Conservation (phyloP, 2,329 filamentous ascomycete species). For the Kalaharituber pfeilii region DNA sequence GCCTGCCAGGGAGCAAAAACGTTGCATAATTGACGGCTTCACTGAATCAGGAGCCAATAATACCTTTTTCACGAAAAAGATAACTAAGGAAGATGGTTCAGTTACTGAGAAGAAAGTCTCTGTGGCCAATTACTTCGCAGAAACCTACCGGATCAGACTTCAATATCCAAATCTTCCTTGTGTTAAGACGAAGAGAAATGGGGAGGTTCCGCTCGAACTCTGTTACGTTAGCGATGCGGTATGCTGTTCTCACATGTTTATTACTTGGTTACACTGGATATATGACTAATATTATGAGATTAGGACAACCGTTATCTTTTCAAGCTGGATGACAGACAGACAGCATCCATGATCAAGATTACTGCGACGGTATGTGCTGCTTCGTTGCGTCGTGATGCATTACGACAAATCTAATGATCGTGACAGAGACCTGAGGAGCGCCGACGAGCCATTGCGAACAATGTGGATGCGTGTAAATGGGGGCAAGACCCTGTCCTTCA, state of each 20-base stretch:
- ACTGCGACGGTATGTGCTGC: conserved; percentile 45
- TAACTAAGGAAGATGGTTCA: conserved; percentile 37
- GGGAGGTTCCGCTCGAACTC: conserved; percentile 46
- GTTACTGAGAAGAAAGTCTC: conserved; percentile 34
- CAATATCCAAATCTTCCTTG: conserved; percentile 37
- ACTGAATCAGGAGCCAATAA: conserved; percentile 36
- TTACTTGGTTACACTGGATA: too few species aligned
- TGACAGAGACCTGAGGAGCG: conserved; percentile 43
- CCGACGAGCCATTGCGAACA: conserved; percentile 47
- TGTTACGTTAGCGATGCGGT: background rate
- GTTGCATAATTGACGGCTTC: conserved; percentile 38
- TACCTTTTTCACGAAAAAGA: conserved; percentile 38
- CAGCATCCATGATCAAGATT: conserved; percentile 77
- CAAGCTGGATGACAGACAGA: conserved; percentile 47
- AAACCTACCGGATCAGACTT: conserved; percentile 38
- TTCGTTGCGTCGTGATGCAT: background rate
- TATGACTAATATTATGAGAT: too few species aligned
- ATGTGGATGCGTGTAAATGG: conserved; percentile 52
- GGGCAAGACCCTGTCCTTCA: conserved; percentile 48
- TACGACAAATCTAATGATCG: background rate
- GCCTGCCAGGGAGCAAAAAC: conserved; percentile 29
- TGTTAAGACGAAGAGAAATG: conserved; percentile 36
- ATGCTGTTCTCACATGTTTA: too few species aligned
- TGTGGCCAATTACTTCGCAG: conserved; percentile 39
- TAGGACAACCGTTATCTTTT: conserved; percentile 42